Conservation (phyloP, 1,284 basidiomycete genomes). For the Leccinum subrobustum region DNA sequence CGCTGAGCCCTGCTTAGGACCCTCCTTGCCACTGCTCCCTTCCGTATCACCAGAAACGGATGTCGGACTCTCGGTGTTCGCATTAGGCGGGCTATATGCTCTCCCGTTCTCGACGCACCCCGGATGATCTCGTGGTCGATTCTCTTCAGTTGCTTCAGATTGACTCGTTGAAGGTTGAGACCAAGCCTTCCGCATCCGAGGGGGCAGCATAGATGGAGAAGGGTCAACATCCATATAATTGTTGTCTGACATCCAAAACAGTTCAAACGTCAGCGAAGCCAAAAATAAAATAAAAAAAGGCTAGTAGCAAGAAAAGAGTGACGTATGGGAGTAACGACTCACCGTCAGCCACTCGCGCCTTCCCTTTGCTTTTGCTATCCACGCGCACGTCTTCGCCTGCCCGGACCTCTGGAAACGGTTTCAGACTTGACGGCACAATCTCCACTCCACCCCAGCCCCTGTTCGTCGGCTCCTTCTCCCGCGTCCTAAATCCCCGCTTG, state of each 20-base stretch:
- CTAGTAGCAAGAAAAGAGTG: not conserved
- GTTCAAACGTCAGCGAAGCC: not conserved
- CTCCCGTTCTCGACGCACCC: conserved; percentile 10
- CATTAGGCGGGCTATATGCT: conserved; percentile 8
- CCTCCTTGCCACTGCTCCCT: not conserved
- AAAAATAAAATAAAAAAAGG: not conserved
- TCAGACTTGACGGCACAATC: conserved; percentile 39
- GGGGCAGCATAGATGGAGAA: conserved; percentile 43
- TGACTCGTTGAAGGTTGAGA: conserved; percentile 28
- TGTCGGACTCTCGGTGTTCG: conserved; percentile 20
- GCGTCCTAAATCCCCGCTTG: conserved; percentile 64
- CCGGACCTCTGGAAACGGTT: conserved; percentile 13
- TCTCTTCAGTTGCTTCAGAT: conserved; percentile 6
- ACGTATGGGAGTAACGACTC: conserved; percentile 14
- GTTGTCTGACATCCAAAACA: conserved; percentile 9
- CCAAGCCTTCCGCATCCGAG: conserved; percentile 63
- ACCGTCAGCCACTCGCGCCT: conserved; percentile 22
- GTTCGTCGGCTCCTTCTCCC: conserved; percentile 49
- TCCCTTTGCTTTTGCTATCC: conserved; percentile 25
- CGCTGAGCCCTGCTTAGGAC: not conserved
- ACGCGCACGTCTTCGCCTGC: conserved; percentile 8
- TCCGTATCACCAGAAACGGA: conserved; percentile 11
- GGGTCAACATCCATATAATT: conserved; percentile 1
- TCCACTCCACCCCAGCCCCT: conserved; percentile 66
- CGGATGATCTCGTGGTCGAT: not conserved